These are phyloP conservation scores for Hortaea sp. DNA, from an alignment of 2,329 filamentous ascomycete genomes.

Conservation along the genomic window DNA sequence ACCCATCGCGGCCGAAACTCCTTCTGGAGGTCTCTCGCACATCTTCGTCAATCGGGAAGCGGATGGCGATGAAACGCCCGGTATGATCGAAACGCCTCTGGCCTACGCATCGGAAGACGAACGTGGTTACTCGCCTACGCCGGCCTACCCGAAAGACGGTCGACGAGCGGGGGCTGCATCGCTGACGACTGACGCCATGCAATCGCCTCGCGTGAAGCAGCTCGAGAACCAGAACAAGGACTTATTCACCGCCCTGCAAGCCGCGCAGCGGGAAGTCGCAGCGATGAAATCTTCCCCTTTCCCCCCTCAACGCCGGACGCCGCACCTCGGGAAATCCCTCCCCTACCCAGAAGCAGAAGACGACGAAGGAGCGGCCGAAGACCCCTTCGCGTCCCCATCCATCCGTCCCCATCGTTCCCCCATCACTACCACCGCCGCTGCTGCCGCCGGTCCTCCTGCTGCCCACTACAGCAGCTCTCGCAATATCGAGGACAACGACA, in stretches of 20 bases:
- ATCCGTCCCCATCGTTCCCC: not conserved
- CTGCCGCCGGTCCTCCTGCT: not conserved
- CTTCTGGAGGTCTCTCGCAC: slow-evolving; percentile 9
- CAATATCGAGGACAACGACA: not conserved
- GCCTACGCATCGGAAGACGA: slow-evolving; percentile 13
- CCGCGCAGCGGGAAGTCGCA: slow-evolving; percentile 8
- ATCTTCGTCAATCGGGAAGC: slow-evolving; percentile 11
- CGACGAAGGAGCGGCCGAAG: slow-evolving; percentile 1
- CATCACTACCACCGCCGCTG: not conserved
- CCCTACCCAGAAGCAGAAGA: not conserved
- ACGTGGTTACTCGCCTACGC: slow-evolving; percentile 5
- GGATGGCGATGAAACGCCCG: slow-evolving; percentile 1
- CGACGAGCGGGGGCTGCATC: slow-evolving; percentile 4
- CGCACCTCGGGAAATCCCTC: too few relatives aligned
- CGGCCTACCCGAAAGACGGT: slow-evolving; percentile 6
- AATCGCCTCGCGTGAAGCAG: not conserved
- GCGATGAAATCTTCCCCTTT: slow-evolving; percentile 1
- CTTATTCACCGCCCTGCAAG: slow-evolving; percentile 6
- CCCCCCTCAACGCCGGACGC: not conserved
- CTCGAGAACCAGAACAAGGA: slow-evolving; percentile 11
- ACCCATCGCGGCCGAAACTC: slow-evolving; percentile 2
- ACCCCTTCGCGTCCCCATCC: slow-evolving; percentile 5
- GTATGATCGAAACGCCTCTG: slow-evolving; percentile 8
- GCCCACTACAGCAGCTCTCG: not conserved
- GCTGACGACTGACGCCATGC: not conserved